Evolutionary conservation across 257 asterid species (phyloP).

Genomic region (Nicotiana knightiana): DNA sequence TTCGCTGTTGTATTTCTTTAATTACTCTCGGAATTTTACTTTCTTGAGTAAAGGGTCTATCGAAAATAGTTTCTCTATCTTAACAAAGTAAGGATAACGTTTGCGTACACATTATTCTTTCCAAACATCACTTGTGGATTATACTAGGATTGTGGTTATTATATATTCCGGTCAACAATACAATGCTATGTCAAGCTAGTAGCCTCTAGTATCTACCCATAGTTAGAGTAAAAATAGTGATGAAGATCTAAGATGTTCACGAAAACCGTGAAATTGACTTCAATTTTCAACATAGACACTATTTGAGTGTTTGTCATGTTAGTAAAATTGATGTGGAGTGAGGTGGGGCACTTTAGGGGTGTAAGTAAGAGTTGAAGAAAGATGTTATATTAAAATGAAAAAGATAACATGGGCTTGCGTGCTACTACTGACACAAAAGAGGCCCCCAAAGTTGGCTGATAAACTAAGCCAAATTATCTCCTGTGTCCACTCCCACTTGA

Average conservation of each 20-base stretch:
- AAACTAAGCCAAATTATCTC: slow-evolving; percentile 15
- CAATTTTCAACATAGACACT: neutral
- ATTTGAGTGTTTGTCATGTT: slow-evolving; percentile 1
- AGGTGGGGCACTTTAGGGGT: neutral
- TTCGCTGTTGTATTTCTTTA: no score
- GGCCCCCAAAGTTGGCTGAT: slow-evolving; percentile 35
- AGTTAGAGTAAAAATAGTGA: slow-evolving; percentile 7
- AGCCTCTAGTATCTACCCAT: slow-evolving; percentile 5
- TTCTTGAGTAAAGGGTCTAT: no score
- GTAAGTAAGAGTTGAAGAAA: neutral
- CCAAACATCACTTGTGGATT: no score
- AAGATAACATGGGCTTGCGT: slow-evolving; percentile 43
- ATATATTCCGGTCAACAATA: slow-evolving; percentile 27
- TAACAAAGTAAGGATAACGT: no score
- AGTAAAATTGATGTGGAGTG: neutral
- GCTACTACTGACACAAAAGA: slow-evolving; percentile 24
- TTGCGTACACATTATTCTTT: no score
- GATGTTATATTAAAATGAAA: neutral
- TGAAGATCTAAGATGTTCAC: neutral
- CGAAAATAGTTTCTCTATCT: no score
- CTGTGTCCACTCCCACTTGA: neutral
- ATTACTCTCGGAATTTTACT: no score
- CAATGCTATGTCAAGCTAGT: slow-evolving; percentile 16
- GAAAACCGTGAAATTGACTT: neutral
- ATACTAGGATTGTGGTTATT: neutral